A percentile compares a stretch with the other conserved stretches of the same genome.
Conservation (phyloP, 2,329 filamentous ascomycete genomes). For the Davidsoniella neocaledoniae region DNA sequence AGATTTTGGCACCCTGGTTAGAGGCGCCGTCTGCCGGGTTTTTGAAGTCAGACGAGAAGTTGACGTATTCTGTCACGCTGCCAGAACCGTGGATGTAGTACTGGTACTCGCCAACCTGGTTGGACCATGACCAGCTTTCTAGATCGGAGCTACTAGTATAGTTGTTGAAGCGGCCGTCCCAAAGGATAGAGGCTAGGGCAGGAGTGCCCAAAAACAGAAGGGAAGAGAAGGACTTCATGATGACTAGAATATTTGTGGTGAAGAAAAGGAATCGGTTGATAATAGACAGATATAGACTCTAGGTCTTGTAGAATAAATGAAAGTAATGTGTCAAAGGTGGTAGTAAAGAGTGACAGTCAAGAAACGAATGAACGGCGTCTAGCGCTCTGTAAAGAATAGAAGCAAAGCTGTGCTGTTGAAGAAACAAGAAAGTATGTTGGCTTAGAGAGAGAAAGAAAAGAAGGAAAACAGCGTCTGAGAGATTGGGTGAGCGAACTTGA, state of each 20-base stretch:
- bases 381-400: constrained; percentile 8
- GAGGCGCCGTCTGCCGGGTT: constrained; percentile 47
- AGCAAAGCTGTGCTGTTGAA: not conserved
- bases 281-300: constrained; percentile 11
- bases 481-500: not conserved
- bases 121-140: constrained; percentile 48
- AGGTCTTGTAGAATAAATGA: constrained; percentile 1
- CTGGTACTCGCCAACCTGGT: constrained; percentile 53
- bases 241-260: constrained; percentile 4
- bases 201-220: constrained; percentile 7
- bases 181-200: constrained; percentile 25
- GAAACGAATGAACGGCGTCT: constrained; percentile 12
- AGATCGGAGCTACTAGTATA: constrained; percentile 36
- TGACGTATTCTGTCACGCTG: constrained; percentile 40
- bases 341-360: not conserved
- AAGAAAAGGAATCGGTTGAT: constrained; percentile 10
- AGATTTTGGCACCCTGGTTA: constrained; percentile 50
- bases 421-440: constrained; percentile 3
- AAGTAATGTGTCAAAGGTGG: constrained; percentile 1
- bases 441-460: constrained; percentile 1
- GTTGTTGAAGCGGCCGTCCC: constrained; percentile 52
- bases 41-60: constrained; percentile 42
- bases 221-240: constrained; percentile 12
- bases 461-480: not conserved
- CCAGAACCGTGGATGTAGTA: constrained; percentile 58